Evolutionary conservation across 2,329 filamentous ascomycete species (phyloP).

Genomic region (Dactylellina parvicollis): DNA sequence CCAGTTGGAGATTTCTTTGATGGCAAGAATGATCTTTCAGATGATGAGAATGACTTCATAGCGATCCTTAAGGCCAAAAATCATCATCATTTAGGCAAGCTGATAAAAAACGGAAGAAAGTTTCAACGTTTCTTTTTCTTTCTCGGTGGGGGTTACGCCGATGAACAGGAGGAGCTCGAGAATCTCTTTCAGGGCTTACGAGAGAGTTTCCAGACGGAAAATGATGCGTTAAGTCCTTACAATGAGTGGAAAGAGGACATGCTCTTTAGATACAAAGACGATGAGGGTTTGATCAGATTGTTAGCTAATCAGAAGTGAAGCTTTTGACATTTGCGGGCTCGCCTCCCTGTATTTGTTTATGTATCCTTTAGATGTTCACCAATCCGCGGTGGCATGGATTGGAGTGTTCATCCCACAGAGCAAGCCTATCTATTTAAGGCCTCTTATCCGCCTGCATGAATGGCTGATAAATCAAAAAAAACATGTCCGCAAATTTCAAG

Average conservation of each 20-base stretch:
- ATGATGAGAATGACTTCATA: constrained; percentile 57
- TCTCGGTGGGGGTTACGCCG: not conserved
- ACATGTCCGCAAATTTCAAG: too few relatives aligned
- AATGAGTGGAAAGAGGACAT: constrained; percentile 9
- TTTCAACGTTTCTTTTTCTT: constrained; percentile 19
- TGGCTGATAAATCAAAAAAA: too few relatives aligned
- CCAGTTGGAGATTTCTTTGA: constrained; percentile 60
- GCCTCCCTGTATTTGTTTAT: too few relatives aligned
- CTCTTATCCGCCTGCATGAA: too few relatives aligned
- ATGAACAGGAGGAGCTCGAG: constrained; percentile 8
- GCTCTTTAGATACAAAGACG: constrained; percentile 14
- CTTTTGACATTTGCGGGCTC: too few relatives aligned
- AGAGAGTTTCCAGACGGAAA: constrained; percentile 11
- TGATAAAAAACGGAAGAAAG: constrained; percentile 11
- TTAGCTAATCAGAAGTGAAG: too few relatives aligned
- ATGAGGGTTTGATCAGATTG: constrained; percentile 6
- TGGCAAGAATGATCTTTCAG: constrained; percentile 58
- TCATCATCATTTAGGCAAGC: constrained; percentile 7
- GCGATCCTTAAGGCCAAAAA: constrained; percentile 55
- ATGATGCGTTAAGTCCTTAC: not conserved
- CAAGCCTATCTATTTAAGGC: too few relatives aligned
- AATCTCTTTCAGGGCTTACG: constrained; percentile 12
- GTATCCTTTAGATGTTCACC: too few relatives aligned
- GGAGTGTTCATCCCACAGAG: too few relatives aligned
- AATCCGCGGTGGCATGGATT: too few relatives aligned